Evolutionary conservation across 805 yeast species (phyloP), one percentile per base, ranked within the genome.

Genomic region (Starmerella kuoi): DNA sequence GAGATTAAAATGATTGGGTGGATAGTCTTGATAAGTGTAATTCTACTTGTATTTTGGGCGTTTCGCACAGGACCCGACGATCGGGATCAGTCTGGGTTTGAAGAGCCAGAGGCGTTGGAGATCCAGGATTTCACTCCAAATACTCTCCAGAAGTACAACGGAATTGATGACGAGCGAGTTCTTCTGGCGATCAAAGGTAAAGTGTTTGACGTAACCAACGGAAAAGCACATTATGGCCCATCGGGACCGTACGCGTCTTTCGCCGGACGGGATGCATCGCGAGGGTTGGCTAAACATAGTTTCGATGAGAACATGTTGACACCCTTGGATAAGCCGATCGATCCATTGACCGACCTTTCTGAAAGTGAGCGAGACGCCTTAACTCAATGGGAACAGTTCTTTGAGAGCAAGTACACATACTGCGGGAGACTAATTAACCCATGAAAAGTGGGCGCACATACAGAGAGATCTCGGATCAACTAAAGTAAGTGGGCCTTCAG

Each of bases 211-310:
- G 94, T 85, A 18, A 66, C 83, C 4, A 66, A 68, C 9, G 94
- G 94, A 0, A 73, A 87, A 50, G 72, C 73, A 36, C 87, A 88
- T 58, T 88, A 88, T 61, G 97, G 97, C 0, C 97, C 97, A 5
- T 83, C 88, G 24, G 96, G 96, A 0, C 94, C 95, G 0, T 88
- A 88, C 62, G 77, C 82, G 33, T 84, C 82, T 57, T 88, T 88
- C 68, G 96, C 96, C 0, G 97, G 97, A 1, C 79, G 83, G 52
- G 97, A 88, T 63, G 96, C 96, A 3, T 79, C 93, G 1, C 69
- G 97, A 50, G 97, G 96, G 0, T 70, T 88, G 42, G 95, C 95
- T 1, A 66, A 73, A 54, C 87, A 86, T 61, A 81, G 94, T 15
- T 88, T 87, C 62, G 96, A 86, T 38, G 50, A 66, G 19, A 74